Base-by-base conservation (phyloP, 805 yeast genomes). In the Dipodascus geniculatus region DNA sequence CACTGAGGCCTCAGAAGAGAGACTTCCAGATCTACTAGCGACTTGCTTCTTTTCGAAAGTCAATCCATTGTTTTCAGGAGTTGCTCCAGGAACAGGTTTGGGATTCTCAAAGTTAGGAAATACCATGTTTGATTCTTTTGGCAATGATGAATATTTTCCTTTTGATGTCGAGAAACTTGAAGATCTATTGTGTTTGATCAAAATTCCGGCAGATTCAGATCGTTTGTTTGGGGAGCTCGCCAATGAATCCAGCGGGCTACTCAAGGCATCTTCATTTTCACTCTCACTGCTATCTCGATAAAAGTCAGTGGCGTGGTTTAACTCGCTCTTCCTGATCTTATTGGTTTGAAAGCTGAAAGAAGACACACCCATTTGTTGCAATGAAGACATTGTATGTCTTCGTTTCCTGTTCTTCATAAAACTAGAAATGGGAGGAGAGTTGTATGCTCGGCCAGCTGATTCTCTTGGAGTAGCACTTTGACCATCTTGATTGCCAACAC, bases 281-380 rank as follows among this genome's bases (percentile, higher is more conserved):
- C 54, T 50, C 33, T 59, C 63, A 19, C 51, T 38, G 44, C 44
- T 38, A 38, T 38, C 44, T 38, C 31, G 23, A 22, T 47, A 22
- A 17, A 22, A 23, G n/a, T 47, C 49, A 6, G 24, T 47, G 6
- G 31, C 49, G n/a, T 47, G 31, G 16, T 23, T 47, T 4, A 57
- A 49, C 19, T 58, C 74, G 31, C 68, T 58, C 19, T 68, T 69
- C 6, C 68, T 67, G 2, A 81, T 68, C 59, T 71, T 73, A 54
- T 75, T 79, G 0, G 91, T 79, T 55, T 82, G 82, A 83, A 90
- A 85, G 51, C 83, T 82, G 11, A 28, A 28, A 55, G 87, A 76
- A 1, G 93, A 81, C 2, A 89, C 78, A 0, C 96, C 96, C 59
- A 84, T 71, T 56, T 79, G 81, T 63, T 86, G 93, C 51, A 88